Evolutionary conservation across 2,329 filamentous ascomycete genomes (phyloP).

Genomic region (Colletotrichum sp.): DNA sequence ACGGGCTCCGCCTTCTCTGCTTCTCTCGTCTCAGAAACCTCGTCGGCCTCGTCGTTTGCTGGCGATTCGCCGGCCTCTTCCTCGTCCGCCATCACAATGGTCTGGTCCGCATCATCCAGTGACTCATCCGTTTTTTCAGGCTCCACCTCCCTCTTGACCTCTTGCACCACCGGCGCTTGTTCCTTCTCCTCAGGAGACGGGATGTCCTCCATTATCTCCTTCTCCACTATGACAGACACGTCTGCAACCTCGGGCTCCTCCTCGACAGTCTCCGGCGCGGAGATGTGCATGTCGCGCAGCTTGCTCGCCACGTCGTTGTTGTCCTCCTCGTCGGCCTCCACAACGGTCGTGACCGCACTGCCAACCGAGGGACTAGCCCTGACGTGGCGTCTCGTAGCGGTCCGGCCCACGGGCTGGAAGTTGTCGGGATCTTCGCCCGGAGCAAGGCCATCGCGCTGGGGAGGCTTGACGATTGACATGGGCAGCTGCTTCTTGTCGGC

Average conservation of each 20-base stretch:
- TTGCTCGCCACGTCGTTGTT: slow-evolving; percentile 51
- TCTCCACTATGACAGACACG: slow-evolving; percentile 47
- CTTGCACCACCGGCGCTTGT: slow-evolving; percentile 26
- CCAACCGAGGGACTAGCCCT: slow-evolving; percentile 82
- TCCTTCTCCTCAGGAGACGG: slow-evolving; percentile 22
- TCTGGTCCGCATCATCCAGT: neutral
- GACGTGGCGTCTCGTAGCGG: slow-evolving; percentile 82
- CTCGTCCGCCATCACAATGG: neutral
- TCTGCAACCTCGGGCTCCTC: slow-evolving; percentile 44
- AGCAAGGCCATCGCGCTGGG: slow-evolving; percentile 32
- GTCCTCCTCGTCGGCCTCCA: slow-evolving; percentile 83
- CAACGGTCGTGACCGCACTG: slow-evolving; percentile 79
- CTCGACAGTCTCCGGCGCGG: slow-evolving; percentile 65
- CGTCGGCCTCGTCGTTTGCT: slow-evolving; percentile 1
- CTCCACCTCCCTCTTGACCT: neutral
- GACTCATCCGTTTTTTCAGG: neutral
- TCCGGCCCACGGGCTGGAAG: slow-evolving; percentile 59
- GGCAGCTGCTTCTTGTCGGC: slow-evolving; percentile 32
- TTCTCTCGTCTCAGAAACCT: slow-evolving; percentile 15
- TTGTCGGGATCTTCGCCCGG: slow-evolving; percentile 48
- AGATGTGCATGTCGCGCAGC: slow-evolving; percentile 52
- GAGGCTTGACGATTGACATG: slow-evolving; percentile 39
- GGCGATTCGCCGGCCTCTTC: neutral
- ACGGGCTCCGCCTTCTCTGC: neutral
- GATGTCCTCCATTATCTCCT: slow-evolving; percentile 29